Evolutionary conservation across 768 basidiomycete genomes (phyloP).

Genomic region (Leccinum pellstonianum): DNA sequence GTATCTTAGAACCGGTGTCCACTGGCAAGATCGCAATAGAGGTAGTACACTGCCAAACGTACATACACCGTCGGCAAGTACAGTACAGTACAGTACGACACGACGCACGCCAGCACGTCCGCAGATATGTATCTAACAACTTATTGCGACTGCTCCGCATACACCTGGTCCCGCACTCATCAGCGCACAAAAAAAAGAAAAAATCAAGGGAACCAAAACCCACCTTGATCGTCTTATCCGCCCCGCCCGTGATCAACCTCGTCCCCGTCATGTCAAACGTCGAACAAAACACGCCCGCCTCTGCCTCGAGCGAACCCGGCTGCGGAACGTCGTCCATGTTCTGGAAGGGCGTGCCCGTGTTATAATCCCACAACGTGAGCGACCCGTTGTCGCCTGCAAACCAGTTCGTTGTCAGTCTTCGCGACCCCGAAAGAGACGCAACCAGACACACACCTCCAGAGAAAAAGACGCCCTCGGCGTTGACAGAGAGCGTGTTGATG

Average conservation of each 20-base stretch:
- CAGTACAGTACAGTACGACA: background rate
- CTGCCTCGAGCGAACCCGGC: slow-evolving; percentile 96
- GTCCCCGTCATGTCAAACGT: slow-evolving; percentile 66
- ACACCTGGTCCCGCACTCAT: slow-evolving; percentile 43
- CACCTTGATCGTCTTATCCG: slow-evolving; percentile 99
- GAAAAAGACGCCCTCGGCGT: slow-evolving; percentile 95
- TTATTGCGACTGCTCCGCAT: slow-evolving; percentile 68
- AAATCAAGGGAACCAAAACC: background rate
- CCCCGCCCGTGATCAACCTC: slow-evolving; percentile 90
- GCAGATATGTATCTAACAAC: background rate
- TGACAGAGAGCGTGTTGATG: slow-evolving; percentile 93
- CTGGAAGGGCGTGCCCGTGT: slow-evolving; percentile 94
- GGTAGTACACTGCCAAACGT: background rate
- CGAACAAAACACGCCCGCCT: slow-evolving; percentile 95
- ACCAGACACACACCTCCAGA: slow-evolving; percentile 73
- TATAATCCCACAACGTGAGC: slow-evolving; percentile 91
- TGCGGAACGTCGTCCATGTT: slow-evolving; percentile 92
- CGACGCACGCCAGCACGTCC: background rate
- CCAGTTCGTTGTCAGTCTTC: background rate
- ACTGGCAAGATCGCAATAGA: no score
- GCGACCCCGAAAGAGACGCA: background rate
- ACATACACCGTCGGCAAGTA: background rate
- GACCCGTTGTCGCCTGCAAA: slow-evolving; percentile 84
- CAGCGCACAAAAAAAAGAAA: background rate
- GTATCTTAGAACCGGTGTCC: no score